Base-by-base conservation (phyloP, 345 rosid species). In the Aurinia saxatilis region DNA sequence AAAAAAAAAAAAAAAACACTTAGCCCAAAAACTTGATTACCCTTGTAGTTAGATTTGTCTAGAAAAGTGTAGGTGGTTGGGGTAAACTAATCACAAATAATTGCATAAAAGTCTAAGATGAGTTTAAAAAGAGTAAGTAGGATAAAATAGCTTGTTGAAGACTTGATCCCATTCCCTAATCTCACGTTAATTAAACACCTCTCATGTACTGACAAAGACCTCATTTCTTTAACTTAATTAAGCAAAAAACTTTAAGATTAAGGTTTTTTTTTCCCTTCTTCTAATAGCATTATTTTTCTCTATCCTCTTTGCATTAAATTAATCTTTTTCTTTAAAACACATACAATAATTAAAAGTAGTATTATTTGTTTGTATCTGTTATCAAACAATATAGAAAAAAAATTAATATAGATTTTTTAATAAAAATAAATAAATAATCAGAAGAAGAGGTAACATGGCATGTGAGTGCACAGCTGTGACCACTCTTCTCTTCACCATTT, bases 401-500 rank as follows among this genome's bases (percentile, higher is more conserved):
- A n/a, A n/a, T n/a, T n/a, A n/a, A n/a, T n/a, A n/a, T n/a, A n/a
- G n/a, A n/a, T n/a, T n/a, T n/a, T n/a, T n/a, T n/a, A 58, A 34
- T 17, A 33, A 34, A 33, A 44, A 34, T 41, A 48, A 5, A 38
- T 27, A 27, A 21, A 57, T 66, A 51, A 68, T 60, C 51, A 64
- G 70, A 58, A 52, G 60, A 70, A 67, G 76, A 56, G 66, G 72
- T 82, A 83, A 85, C 90, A 85, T 82, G 95, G 86, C 95, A 85
- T 85, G 95, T 83, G 88, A 85, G 74, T 72, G 65, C 83, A 80
- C 95, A 87, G 95, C 93, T 79, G 88, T 81, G 81, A 69, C 84
- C 83, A 73, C 82, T 81, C 75, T 57, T 42, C 49, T 35, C 75
- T 64, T 76, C 78, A 63, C 80, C 51, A 58, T 74, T 70, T 78